These are phyloP conservation scores for Tilletia horrida DNA, from an alignment of 1,284 basidiomycete genomes.

Conservation along the genomic window DNA sequence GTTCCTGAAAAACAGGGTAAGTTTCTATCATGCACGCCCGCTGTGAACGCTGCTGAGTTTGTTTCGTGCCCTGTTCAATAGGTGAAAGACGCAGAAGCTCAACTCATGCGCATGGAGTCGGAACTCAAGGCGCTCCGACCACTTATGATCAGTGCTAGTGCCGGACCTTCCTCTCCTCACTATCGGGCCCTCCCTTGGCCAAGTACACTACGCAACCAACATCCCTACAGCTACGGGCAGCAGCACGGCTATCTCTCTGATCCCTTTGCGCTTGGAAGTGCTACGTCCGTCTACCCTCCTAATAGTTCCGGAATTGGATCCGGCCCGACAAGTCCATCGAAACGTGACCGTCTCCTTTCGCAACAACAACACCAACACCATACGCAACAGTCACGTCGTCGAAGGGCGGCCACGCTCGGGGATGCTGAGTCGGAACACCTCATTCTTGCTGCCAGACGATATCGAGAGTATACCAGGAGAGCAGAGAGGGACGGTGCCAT, in stretches of 20 bases:
- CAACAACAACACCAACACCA: background rate
- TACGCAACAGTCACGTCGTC: conserved; percentile 25
- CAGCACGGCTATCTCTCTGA: background rate
- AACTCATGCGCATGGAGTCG: conserved; percentile 46
- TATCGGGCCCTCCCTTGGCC: too few relatives aligned
- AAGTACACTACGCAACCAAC: too few relatives aligned
- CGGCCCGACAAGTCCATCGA: conserved; percentile 15
- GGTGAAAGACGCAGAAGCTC: conserved; percentile 49
- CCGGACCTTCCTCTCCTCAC: background rate
- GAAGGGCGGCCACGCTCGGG: conserved; percentile 51
- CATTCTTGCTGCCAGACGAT: conserved; percentile 54
- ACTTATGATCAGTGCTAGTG: conserved; percentile 35
- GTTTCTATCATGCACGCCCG: background rate
- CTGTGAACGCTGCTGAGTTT: background rate
- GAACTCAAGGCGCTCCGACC: conserved; percentile 48
- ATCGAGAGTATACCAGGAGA: conserved; percentile 32
- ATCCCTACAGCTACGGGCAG: background rate
- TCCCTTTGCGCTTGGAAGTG: conserved; percentile 6
- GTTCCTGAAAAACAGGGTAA: conserved; percentile 40
- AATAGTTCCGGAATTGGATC: background rate
- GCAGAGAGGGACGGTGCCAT: background rate
- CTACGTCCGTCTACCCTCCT: background rate
- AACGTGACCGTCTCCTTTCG: too few relatives aligned
- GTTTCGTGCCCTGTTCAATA: background rate
- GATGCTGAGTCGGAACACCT: conserved; percentile 58